Evolutionary conservation across 768 basidiomycete genomes (phyloP).

Genomic region (Boletus subcaerulescens): DNA sequence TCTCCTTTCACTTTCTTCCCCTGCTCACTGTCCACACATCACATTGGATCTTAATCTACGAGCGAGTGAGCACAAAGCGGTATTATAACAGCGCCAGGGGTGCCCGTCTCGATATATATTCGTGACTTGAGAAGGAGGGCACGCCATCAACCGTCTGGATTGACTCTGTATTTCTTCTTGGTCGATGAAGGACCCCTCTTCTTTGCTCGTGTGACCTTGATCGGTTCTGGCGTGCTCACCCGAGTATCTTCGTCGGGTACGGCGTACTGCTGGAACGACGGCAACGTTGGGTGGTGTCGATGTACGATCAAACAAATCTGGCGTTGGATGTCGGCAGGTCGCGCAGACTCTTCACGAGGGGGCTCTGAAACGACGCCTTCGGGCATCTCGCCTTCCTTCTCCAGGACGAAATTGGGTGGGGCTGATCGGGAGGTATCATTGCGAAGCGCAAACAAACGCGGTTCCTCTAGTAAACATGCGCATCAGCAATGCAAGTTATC

Average conservation of each 20-base stretch:
- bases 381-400: conserved; percentile 86
- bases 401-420: conserved; percentile 56
- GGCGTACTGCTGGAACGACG: conserved; percentile 54
- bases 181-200: conserved; percentile 49
- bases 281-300: conserved; percentile 34
- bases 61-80: conserved; percentile 16
- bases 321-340: conserved; percentile 24
- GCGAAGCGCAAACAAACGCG: conserved; percentile 45
- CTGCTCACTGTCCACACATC: conserved; percentile 13
- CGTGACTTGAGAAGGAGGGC: too few species aligned
- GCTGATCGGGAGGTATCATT: conserved; percentile 40
- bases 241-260: conserved; percentile 43
- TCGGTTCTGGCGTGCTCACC: conserved; percentile 62
- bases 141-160: conserved; percentile 14
- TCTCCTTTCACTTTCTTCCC: conserved; percentile 2
- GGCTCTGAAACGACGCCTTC: conserved; percentile 38
- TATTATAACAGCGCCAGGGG: conserved; percentile 13
- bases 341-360: conserved; percentile 24
- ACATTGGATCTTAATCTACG: conserved; percentile 6
- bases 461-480: conserved; percentile 32
- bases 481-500: conserved; percentile 21
- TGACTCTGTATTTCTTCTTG: conserved; percentile 66
- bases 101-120: conserved; percentile 21
- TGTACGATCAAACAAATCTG: conserved; percentile 28
- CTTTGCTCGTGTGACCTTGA: conserved; percentile 72